Conservation (phyloP, 2,329 filamentous ascomycete genomes). For the Colletotrichum camelliae region DNA sequence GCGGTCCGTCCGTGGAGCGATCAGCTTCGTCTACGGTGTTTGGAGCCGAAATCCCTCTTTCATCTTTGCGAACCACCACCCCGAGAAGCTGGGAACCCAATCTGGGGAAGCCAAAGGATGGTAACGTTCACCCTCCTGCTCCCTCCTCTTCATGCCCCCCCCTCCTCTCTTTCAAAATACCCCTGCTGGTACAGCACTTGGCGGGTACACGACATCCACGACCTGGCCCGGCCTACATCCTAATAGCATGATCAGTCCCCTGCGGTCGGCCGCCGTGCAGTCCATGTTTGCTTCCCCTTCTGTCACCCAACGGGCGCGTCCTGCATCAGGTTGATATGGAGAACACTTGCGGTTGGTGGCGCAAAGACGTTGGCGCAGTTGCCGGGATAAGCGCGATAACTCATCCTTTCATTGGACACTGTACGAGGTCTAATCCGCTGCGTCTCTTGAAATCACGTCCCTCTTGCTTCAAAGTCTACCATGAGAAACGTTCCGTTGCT, state of each 20-base stretch:
- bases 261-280: neutral
- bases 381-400: neutral
- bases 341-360: neutral
- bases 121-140: neutral
- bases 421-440: neutral
- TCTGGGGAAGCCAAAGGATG: neutral
- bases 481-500: neutral
- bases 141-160: neutral
- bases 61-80: neutral
- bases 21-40: neutral
- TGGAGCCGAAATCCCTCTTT: neutral
- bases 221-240: neutral
- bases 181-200: neutral
- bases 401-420: neutral
- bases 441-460: neutral
- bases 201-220: neutral
- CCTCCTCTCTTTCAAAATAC: neutral
- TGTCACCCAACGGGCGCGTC: neutral
- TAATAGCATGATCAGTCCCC: neutral
- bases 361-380: neutral
- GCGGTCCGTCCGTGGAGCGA: neutral
- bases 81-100: neutral
- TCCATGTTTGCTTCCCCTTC: neutral
- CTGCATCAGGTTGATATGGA: neutral
- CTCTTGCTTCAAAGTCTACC: neutral